Base-by-base conservation (phyloP, 805 yeast species). In the Yamadazyma takamatsuzukensis region DNA sequence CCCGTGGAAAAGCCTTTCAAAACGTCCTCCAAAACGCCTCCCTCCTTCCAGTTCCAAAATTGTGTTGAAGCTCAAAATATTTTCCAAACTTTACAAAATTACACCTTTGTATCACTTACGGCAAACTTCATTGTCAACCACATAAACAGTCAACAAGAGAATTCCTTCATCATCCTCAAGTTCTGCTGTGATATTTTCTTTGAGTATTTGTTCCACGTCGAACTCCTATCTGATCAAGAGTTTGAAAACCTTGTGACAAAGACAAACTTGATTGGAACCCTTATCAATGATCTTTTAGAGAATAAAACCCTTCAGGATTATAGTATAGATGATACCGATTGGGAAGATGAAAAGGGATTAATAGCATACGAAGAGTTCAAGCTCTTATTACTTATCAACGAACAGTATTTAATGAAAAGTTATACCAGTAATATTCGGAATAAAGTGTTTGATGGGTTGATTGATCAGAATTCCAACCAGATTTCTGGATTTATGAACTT, bases 391-490 rank as follows among this genome's bases (percentile, higher is more conserved):
- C 79, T 87, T 1, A 62, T 89, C 16, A 89, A 89, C 56, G 96
- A 89, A 53, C 96, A 89, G 56, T 89, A 77, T 56, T 76, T 89
- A 80, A 81, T 86, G 75, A 40, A 65, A 44, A 54, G 70, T 44
- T 47, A 68, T 54, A 36, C 56, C 4, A 47, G 53, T 22, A 40
- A 40, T 1, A 30, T 41, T 16, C 74, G 78, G 45, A 72, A 71
- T 42, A 45, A 49, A 37, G 81, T 84, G 2, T 75, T 83, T 47
- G 64, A 69, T 4, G 70, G 72, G 3, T 53, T 89, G 34, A 59
- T 71, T 24, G 44, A 37, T 7, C 30, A 43, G 5, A 28, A 40
- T 7, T 42, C 39, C 22, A 30, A 36, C 10, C 43, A 40, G 7
- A 80, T 88, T 39, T 76, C 80, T 18, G 85, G 85, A 33, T 74